Conservation (phyloP, 306 rosid species). For the Ziziphus jujuba region DNA sequence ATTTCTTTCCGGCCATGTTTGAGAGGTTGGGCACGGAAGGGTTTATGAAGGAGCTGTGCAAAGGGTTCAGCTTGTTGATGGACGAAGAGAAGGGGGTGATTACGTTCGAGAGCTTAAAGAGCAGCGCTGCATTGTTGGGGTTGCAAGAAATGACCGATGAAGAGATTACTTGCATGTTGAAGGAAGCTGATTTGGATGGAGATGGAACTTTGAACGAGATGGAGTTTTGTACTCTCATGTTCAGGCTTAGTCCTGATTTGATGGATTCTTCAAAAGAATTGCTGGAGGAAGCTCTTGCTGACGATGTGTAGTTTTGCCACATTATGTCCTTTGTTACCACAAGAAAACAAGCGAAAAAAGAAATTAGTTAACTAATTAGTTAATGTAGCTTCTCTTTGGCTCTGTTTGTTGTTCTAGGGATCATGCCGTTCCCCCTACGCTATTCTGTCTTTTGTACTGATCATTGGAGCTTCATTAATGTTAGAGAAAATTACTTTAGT, state of each 20-base stretch:
- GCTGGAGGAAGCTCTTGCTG: conserved; percentile 43
- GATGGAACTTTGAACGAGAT: conserved; percentile 59
- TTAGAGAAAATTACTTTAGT: no score
- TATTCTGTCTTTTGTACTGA: no score
- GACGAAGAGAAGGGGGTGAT: conserved; percentile 54
- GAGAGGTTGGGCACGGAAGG: conserved; percentile 57
- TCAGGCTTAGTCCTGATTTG: conserved; percentile 64
- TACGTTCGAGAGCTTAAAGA: conserved; percentile 67
- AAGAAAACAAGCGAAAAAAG: no score
- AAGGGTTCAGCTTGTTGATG: conserved; percentile 57
- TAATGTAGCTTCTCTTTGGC: no score
- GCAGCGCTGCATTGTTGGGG: conserved; percentile 54
- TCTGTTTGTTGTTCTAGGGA: no score
- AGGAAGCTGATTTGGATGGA: conserved; percentile 68
- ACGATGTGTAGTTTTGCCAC: background rate
- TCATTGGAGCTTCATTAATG: no score
- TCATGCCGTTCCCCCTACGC: no score
- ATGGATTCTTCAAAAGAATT: conserved; percentile 48
- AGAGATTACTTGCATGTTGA: conserved; percentile 55
- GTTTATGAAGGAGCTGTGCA: conserved; percentile 59
- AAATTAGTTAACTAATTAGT: no score
- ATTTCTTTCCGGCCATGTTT: conserved; percentile 63
- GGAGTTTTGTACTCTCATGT: conserved; percentile 74
- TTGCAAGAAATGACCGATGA: conserved; percentile 57
- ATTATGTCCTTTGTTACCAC: conserved; percentile 27